phyloP scores from a whole-genome alignment of 164 flowering plant species.

The Umbilicus rupestris region DNA sequence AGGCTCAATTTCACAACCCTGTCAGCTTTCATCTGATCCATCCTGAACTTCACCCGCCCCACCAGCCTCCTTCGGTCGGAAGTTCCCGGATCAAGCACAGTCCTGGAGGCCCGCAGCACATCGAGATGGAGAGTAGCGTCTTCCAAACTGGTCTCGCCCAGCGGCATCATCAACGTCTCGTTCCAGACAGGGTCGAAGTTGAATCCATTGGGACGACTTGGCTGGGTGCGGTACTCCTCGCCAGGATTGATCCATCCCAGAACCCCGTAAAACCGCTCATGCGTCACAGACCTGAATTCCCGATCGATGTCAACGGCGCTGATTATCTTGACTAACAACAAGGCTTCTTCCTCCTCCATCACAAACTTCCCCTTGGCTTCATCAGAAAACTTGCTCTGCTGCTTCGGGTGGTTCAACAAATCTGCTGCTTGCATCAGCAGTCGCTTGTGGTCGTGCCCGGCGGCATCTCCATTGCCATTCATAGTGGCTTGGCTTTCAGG shows the following conservation, averaged over 20 bases:
- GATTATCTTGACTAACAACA: background rate
- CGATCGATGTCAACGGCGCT: background rate
- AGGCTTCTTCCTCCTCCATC: background rate
- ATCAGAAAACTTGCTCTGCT: background rate
- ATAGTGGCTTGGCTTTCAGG: background rate
- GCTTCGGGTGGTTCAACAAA: background rate
- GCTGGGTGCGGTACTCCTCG: background rate
- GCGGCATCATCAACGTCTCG: background rate
- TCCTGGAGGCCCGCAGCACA: background rate
- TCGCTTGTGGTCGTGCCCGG: background rate
- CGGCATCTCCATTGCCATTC: background rate
- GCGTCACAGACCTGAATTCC: background rate
- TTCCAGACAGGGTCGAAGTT: background rate
- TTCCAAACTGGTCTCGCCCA: background rate
- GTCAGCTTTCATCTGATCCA: background rate
- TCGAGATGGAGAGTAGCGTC: background rate
- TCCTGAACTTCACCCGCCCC: background rate
- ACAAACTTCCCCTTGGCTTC: background rate
- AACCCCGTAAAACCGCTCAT: background rate
- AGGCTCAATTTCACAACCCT: background rate
- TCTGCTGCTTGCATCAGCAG: background rate
- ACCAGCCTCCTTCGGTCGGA: background rate
- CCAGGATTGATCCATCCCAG: background rate
- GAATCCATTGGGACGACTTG: background rate
- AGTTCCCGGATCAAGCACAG: background rate